Evolutionary conservation across 75 land plant species (phyloP), one percentile per base, ranked within the genome.

Genomic region (Pinus tabuliformis): DNA sequence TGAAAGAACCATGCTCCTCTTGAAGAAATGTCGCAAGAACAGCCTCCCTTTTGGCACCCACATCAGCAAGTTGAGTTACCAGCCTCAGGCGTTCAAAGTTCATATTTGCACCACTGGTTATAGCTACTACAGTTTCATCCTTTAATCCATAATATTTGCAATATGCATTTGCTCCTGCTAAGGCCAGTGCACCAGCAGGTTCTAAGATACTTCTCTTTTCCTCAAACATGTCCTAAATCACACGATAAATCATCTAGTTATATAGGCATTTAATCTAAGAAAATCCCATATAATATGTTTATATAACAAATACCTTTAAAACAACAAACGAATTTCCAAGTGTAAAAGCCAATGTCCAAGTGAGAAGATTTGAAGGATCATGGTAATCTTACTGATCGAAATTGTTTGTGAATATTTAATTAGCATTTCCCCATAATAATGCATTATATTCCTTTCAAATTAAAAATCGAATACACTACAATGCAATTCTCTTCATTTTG

Each of bases 41-140:
- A 37, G 89, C 89, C 73, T 87, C 89, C 56, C 79, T 87, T 54
- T 62, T 71, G 45, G 88, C 88, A 78, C 89, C 89, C 45, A 87
- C 89, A 49, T 78, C 87, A 52, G 89, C 89, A 65, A 87, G 89
- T 75, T 87, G 84, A 49, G 89, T 87, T 11, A 87, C 89, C 16
- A 87, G 72, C 36, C 89, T 78, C 63, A 87, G 78, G 14, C 89
- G 79, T 42, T 87, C 89, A 37, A 87, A 87, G 66, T 87, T 87
- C 89, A 87, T 87, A 75, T 87, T 87, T 21, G 89, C 89, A 21
- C 89, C 89, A 81, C 88, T 85, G 54, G 87, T 85, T 37, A 87
- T 63, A 8, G 89, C 84, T 14, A 87, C 82, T 45, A 87, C 83
- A 37, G 88, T 63, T 75, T 87, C 84, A 49, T 76, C 81, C 62